These are phyloP conservation scores for Globisporangium viniferum DNA, from an alignment of 352 stramenopile species.

Conservation along the genomic window DNA sequence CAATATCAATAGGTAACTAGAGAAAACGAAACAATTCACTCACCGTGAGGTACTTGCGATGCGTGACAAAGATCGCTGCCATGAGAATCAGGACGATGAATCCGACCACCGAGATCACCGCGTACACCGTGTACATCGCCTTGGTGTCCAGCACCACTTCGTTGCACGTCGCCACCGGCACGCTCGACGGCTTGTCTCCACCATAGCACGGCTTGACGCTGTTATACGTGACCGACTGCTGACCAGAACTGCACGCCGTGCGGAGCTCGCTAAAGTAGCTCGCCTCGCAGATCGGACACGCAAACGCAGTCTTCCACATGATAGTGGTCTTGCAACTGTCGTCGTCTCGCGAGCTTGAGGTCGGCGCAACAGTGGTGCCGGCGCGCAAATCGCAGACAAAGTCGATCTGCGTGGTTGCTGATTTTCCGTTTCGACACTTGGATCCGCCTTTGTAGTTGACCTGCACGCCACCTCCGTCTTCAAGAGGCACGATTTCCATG, in stretches of 20 bases:
- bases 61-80: conserved; percentile 59
- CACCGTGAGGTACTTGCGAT: conserved; percentile 76
- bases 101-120: conserved; percentile 51
- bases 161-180: conserved; percentile 57
- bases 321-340: conserved; percentile 54
- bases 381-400: conserved; percentile 72
- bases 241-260: conserved; percentile 49
- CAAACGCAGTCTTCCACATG: conserved; percentile 67
- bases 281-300: conserved; percentile 61
- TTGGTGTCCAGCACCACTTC: conserved; percentile 71
- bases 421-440: conserved; percentile 41
- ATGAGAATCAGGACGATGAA: conserved; percentile 69
- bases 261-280: conserved; percentile 64
- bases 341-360: conserved; percentile 31
- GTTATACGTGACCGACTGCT: conserved; percentile 60
- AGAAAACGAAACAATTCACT: neutral
- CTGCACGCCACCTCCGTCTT: conserved; percentile 56
- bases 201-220: conserved; percentile 62
- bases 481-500: conserved; percentile 53
- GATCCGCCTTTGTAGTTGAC: conserved; percentile 55
- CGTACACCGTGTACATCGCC: conserved; percentile 72
- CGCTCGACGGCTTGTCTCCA: conserved; percentile 32
- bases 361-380: conserved; percentile 42
- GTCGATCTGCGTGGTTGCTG: conserved; percentile 49
- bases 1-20: neutral